These are phyloP conservation scores for Ustilago curta DNA, from an alignment of 1,284 basidiomycete species.

Conservation along the genomic window DNA sequence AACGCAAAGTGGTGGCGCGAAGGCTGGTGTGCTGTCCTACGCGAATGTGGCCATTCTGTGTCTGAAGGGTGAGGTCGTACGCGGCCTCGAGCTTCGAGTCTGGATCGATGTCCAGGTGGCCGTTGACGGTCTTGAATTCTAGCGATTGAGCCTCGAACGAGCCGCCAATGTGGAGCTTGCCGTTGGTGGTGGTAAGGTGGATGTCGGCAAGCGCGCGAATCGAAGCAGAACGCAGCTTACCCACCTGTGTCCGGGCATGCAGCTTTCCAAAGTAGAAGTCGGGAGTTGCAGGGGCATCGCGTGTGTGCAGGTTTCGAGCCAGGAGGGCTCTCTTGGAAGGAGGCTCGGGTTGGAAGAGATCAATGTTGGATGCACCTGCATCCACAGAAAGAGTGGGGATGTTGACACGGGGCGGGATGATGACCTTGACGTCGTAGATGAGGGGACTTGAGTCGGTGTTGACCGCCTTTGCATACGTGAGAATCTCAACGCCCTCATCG, in stretches of 20 bases:
- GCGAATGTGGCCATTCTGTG: slow-evolving; percentile 44
- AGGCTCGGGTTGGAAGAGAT: slow-evolving; percentile 29
- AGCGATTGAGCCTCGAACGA: slow-evolving; percentile 40
- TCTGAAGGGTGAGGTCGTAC: slow-evolving; percentile 42
- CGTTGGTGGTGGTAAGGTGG: slow-evolving; percentile 48
- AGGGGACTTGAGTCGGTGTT: slow-evolving; percentile 39
- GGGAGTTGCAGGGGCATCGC: slow-evolving; percentile 15
- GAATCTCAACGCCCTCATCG: slow-evolving; percentile 54
- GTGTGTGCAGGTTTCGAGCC: neutral
- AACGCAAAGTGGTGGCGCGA: slow-evolving; percentile 39
- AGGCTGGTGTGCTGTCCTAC: slow-evolving; percentile 37
- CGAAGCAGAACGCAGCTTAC: slow-evolving; percentile 35
- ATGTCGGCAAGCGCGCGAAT: slow-evolving; percentile 49
- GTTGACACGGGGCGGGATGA: slow-evolving; percentile 49
- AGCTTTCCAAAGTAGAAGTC: slow-evolving; percentile 51
- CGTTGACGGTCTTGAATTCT: slow-evolving; percentile 43
- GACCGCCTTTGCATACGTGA: slow-evolving; percentile 54
- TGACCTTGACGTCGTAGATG: slow-evolving; percentile 55
- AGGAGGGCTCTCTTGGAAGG: neutral
- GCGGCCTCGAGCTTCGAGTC: slow-evolving; percentile 35
- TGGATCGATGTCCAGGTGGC: slow-evolving; percentile 37
- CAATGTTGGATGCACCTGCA: slow-evolving; percentile 45
- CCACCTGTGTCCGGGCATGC: slow-evolving; percentile 45
- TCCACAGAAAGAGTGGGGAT: slow-evolving; percentile 46
- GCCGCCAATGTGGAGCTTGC: slow-evolving; percentile 38